Evolutionary conservation across 768 basidiomycete genomes (phyloP).

Genomic region (Lactifluus pinguis): DNA sequence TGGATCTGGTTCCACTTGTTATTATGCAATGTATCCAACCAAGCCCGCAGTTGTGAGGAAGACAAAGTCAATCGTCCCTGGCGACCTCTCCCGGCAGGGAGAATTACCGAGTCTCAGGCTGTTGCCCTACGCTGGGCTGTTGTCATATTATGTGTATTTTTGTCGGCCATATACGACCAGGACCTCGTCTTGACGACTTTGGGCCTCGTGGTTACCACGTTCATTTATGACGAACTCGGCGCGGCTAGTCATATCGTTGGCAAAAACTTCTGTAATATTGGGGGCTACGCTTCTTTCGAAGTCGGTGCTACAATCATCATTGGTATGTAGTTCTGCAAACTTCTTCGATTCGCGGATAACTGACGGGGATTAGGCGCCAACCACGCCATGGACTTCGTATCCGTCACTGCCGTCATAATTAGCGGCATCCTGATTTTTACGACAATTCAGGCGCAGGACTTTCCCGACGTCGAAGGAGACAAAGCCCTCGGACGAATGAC

Average conservation of each 20-base stretch:
- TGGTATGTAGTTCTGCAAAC: slow-evolving; percentile 10
- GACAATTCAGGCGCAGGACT: slow-evolving; percentile 23
- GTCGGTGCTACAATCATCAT: slow-evolving; percentile 19
- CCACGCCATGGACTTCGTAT: slow-evolving; percentile 17
- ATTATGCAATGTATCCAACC: slow-evolving; percentile 23
- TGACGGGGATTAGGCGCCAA: slow-evolving; percentile 11
- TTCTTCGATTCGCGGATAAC: slow-evolving; percentile 4
- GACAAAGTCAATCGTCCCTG: slow-evolving; percentile 23
- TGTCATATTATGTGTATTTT: slow-evolving; percentile 17
- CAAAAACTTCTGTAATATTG: slow-evolving; percentile 21
- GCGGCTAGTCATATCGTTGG: slow-evolving; percentile 14
- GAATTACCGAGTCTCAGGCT: slow-evolving; percentile 19
- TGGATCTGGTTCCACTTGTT: slow-evolving; percentile 25
- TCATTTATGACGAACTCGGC: slow-evolving; percentile 17
- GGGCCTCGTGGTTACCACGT: slow-evolving; percentile 21
- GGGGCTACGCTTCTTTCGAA: slow-evolving; percentile 22
- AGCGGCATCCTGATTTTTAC: slow-evolving; percentile 21
- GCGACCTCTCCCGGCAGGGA: slow-evolving; percentile 24
- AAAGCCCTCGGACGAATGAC: slow-evolving; percentile 19
- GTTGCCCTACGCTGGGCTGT: slow-evolving; percentile 18
- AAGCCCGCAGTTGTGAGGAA: slow-evolving; percentile 20
- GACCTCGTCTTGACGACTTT: slow-evolving; percentile 15
- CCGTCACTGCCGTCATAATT: slow-evolving; percentile 19
- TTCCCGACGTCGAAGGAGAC: slow-evolving; percentile 23
- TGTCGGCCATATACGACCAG: slow-evolving; percentile 13